Base-by-base conservation (phyloP, 2,329 filamentous ascomycete species). In the Colletotrichum lini region DNA sequence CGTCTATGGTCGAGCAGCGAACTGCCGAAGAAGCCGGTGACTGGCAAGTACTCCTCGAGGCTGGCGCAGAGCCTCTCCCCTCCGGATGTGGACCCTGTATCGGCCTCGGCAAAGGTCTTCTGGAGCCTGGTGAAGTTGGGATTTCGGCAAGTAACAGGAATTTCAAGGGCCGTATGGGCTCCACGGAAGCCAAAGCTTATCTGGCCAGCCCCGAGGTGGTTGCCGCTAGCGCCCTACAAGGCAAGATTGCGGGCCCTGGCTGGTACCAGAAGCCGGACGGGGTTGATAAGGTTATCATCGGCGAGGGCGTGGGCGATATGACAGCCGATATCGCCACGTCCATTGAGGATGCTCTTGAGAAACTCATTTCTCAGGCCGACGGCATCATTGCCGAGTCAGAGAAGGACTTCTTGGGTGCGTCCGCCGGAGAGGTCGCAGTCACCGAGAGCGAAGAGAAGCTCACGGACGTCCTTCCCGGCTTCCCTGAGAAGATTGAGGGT, bases 91-190 rank as follows among this genome's bases (percentile, higher is more conserved):
- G 91, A 0, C 92, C 93, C 0, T 98, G 96, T 78, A 98, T 98
- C 73, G 95, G 95, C 9, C 87, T 97, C 0, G 79, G 81, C 0
- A 89, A 87, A 0, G 95, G 95, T 47, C 85, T 98, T 0, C 87
- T 98, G 0, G 92, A 98, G 80, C 87, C 89, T 2, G 94, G 93
- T n/a, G 95, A 98, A 82, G 91, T 95, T 12, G 95, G 95, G 26
- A 95, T 98, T 75, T 91, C 88, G 72, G 94, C 94, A 0, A 91
- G 87, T 62, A 98, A 98, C 84, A 87, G 95, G 13, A 98, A 98
- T 81, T 98, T 95, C 86, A 95, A 95, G 81, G 95, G 95, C 0
- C 90, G 95, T 3, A 97, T 98, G 93, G 95, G 95, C 3, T 92
- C 89, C 16, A 90, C 88, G 3, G 90, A 93, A 6, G 93, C 94